Evolutionary conservation across 495 filamentous ascomycete genomes (phyloP), one percentile per base, ranked within the genome.

Genomic region (Neurospora sp.): DNA sequence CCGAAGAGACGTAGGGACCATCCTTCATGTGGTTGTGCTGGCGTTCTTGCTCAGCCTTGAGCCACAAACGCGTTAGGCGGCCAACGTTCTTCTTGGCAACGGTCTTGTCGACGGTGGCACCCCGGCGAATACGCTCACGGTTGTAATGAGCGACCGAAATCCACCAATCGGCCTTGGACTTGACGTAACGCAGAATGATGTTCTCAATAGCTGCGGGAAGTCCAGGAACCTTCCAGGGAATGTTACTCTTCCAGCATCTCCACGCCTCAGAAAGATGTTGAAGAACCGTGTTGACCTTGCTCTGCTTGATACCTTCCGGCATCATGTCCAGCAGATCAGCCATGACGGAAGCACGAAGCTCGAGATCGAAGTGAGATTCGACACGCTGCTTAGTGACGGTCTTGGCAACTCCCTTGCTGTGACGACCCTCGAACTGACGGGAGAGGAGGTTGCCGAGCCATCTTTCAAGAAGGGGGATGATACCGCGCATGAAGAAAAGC

Each of bases 1-100:
- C 96, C 0, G 96, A 97, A 1, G 96, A 97, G 12, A 98, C 95
- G 73, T 99, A 99, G 1, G 96, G 96, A 4, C 96, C 96, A 77
- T 99, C 96, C 83, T 99, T 99, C 89, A 98, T 92, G 79, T 99
- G 98, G 80, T 99, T 99, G 84, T 99, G 96, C 80, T 99, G 96
- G 65, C 96, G 85, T 78, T 99, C 96, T 81, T 99, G 96, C 82
- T 99, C 96, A 7, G 96, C 92, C 87, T 99, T 99, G 74, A 99
- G 87, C 96, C 96, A 99, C 40, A 99, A 81, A 70, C 96, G 89
- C 9, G 96, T 99, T 71, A 99, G 87, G 73, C 96, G 92, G 72
- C 96, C 96, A 74, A 99, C 84, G 76, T 99, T 99, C 88, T 99
- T 99, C 88, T 98, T 99, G 39, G 96, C 96, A 53, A 99, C 96